These are phyloP conservation scores for Babesia bovis DNA, from an alignment of 169 alveolate species.

Conservation along the genomic window DNA sequence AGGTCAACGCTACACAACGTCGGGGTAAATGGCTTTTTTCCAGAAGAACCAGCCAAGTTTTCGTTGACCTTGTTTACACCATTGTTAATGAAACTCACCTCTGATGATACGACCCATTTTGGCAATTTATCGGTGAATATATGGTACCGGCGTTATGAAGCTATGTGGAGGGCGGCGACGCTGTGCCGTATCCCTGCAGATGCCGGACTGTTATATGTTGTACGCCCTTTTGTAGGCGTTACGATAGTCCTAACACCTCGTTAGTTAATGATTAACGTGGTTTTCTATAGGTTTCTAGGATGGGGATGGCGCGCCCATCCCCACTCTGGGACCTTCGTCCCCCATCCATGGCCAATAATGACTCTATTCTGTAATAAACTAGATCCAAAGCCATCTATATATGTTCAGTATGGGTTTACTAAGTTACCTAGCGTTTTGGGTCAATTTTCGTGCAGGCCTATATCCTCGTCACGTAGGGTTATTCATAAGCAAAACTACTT, in stretches of 20 bases:
- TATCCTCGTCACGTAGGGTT: no score
- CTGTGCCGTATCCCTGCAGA: conserved; percentile 11
- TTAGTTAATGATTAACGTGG: background rate
- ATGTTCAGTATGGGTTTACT: no score
- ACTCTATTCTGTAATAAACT: no score
- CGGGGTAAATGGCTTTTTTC: background rate
- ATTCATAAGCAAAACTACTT: no score
- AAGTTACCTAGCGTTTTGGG: no score
- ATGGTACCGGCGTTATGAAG: background rate
- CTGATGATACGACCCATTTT: conserved; percentile 67
- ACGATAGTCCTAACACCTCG: conserved; percentile 32
- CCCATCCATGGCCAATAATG: conserved; percentile 13
- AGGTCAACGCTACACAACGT: background rate
- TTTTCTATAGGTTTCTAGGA: background rate
- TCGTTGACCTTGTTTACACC: background rate
- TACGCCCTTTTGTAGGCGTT: conserved; percentile 1
- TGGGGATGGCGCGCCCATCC: conserved; percentile 38
- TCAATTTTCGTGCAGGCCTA: no score
- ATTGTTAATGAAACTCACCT: no score
- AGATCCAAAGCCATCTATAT: no score
- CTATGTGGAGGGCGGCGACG: background rate
- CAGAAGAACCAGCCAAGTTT: background rate
- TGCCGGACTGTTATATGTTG: background rate
- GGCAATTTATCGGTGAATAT: background rate
- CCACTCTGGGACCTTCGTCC: conserved; percentile 12